Conservation (phyloP, 164 flowering plant species). For the Umbilicus rupestris region DNA sequence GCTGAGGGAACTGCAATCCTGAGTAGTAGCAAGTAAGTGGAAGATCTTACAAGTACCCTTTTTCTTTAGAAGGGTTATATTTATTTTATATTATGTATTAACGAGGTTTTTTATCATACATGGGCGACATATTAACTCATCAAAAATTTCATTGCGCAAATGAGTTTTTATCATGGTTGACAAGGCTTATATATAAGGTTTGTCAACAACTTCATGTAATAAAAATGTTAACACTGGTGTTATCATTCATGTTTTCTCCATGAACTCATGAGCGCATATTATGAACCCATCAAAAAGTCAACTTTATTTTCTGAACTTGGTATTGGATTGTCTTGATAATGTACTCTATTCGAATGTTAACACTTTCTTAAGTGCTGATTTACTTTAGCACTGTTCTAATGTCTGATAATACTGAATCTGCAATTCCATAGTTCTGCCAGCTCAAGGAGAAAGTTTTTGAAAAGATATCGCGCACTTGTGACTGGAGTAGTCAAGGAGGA, state of each 20-base stretch:
- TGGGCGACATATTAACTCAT: not conserved
- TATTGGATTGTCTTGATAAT: not conserved
- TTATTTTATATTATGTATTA: not conserved
- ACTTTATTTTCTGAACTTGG: conserved; percentile 1
- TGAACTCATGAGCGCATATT: too few relatives aligned
- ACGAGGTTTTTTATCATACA: not conserved
- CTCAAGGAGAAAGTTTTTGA: conserved; percentile 40
- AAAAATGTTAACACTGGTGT: too few relatives aligned
- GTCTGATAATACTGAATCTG: not conserved
- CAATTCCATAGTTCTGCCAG: not conserved
- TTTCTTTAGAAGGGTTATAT: not conserved
- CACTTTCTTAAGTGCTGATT: not conserved
- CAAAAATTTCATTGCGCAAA: too few relatives aligned
- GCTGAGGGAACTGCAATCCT: conserved; percentile 80
- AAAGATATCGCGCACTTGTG: conserved; percentile 73
- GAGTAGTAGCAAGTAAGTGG: conserved; percentile 32
- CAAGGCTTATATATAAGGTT: too few relatives aligned
- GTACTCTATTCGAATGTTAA: not conserved
- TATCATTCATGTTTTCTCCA: too few relatives aligned
- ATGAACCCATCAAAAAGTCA: not conserved
- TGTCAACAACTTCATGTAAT: too few relatives aligned
- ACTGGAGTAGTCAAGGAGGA: conserved; percentile 52
- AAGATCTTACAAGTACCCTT: not conserved
- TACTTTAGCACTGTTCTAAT: not conserved
- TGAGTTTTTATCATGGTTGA: too few relatives aligned